A percentile compares a stretch with the other conserved stretches of the same genome.
These are phyloP conservation scores for Yamadazyma buinensis DNA, from an alignment of 1,139 yeast species.

Conservation along the genomic window DNA sequence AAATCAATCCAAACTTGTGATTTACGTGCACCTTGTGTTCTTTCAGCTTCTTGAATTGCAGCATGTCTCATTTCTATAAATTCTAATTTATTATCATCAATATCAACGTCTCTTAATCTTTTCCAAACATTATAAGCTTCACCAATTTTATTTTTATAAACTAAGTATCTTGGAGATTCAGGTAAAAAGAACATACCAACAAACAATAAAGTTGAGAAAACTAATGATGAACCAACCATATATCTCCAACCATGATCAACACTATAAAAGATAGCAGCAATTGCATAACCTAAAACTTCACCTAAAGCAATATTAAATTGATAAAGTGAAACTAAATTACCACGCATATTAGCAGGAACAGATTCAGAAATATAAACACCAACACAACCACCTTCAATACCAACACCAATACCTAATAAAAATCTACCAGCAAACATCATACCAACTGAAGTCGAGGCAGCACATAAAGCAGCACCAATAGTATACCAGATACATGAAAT, in stretches of 20 bases:
- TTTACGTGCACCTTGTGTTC: constrained; percentile 27
- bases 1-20: constrained; percentile 29
- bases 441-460: too few relatives aligned
- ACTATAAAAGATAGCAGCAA: constrained; percentile 42
- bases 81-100: constrained; percentile 39
- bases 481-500: constrained; percentile 54
- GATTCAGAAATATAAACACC: constrained; percentile 67
- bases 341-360: constrained; percentile 65
- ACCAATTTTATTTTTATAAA: constrained; percentile 49
- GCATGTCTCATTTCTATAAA: constrained; percentile 32
- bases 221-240: constrained; percentile 51
- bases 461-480: constrained; percentile 19
- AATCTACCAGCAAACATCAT: constrained; percentile 15
- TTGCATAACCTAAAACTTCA: constrained; percentile 37
- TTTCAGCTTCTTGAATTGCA: constrained; percentile 29
- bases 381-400: constrained; percentile 57
- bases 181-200: constrained; percentile 64
- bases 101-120: constrained; percentile 30
- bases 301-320: constrained; percentile 62
- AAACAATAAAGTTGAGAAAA: constrained; percentile 34
- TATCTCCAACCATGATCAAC: constrained; percentile 51
- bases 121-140: constrained; percentile 46
- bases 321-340: constrained; percentile 60
- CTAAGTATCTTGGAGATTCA: constrained; percentile 72
- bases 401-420: constrained; percentile 49